Conservation (phyloP, 371 early-diverging fungal species). For the Cokeromyces recurvatus region DNA sequence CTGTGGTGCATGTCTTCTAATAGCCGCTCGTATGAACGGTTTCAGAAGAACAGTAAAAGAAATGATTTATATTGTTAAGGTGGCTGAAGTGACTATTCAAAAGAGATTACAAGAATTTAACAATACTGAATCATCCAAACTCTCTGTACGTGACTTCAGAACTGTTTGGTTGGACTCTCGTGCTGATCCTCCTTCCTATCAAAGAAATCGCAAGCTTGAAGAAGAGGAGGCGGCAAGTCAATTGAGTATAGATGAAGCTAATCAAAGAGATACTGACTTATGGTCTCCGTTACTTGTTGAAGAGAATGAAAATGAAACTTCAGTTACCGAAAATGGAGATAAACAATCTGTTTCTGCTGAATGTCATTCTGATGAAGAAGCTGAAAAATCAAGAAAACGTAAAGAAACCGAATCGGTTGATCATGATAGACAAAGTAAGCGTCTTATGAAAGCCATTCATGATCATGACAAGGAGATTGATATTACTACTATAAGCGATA, state of each 20-base stretch:
- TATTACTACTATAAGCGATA: no score
- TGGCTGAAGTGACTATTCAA: conserved; percentile 87
- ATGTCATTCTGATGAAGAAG: no score
- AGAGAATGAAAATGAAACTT: not conserved
- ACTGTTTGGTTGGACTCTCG: conserved; percentile 84
- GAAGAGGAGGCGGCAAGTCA: conserved; percentile 20
- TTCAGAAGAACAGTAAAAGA: conserved; percentile 86
- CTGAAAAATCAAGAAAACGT: no score
- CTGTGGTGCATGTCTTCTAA: conserved; percentile 95
- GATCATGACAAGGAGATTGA: no score
- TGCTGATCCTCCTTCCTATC: conserved; percentile 89
- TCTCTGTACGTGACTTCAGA: conserved; percentile 90
- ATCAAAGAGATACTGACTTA: no score
- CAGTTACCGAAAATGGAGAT: not conserved
- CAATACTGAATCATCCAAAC: conserved; percentile 79
- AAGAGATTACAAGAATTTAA: conserved; percentile 88
- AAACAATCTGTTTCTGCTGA: no score
- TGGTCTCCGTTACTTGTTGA: no score
- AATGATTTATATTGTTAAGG: conserved; percentile 91
- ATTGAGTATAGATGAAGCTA: no score
- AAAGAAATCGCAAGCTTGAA: conserved; percentile 46
- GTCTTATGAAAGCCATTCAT: no score
- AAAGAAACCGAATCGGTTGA: no score
- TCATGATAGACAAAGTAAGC: no score
- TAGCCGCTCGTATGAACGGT: conserved; percentile 95